Evolutionary conservation across 164 flowering plant genomes (phyloP), one percentile per base, ranked within the genome.

Genomic region (Sedum album): DNA sequence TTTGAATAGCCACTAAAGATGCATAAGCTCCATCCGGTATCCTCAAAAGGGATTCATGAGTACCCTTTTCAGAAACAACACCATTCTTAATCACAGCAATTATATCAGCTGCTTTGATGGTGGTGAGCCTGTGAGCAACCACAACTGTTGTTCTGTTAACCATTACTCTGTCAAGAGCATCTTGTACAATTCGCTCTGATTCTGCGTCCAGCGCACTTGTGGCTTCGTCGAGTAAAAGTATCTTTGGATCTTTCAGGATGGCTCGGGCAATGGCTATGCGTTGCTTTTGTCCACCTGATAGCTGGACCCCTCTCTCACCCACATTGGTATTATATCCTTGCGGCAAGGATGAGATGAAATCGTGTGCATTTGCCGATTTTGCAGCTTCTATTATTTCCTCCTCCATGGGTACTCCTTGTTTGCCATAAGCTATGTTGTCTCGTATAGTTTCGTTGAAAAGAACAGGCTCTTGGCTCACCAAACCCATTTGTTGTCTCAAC

Each of bases 231-330:
- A 86, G 85, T 46, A 89, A 69, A 31, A 87, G 83, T 15, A 89
- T 82, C 46, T 68, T 88, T 0, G 91, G 93, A 69, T 88, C 74
- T 73, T 86, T 87, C 11, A 86, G 69, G 5, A 87, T 80, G 0
- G 93, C 93, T 48, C 93, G 75, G 2, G 96, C 87, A 31, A 87
- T 89, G 64, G 93, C 93, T 18, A 89, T 83, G 38, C 92, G 53
- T 60, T 89, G 91, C 75, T 87, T 89, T 64, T 87, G 92, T 5
- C 92, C 92, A 1, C 96, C 96, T 0, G 96, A 87, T 62, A 87
- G 42, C 69, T 90, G 93, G 5, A 81, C 72, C 5, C 96, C 96
- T 69, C 88, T 70, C 73, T 90, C 93, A 6, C 93, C 96, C 0
- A 84, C 93, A 0, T 67, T 46, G 23, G 90, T 86, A 61, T 86